Conservation (phyloP, 2,329 filamentous ascomycete genomes). For the Nemania sp. region DNA sequence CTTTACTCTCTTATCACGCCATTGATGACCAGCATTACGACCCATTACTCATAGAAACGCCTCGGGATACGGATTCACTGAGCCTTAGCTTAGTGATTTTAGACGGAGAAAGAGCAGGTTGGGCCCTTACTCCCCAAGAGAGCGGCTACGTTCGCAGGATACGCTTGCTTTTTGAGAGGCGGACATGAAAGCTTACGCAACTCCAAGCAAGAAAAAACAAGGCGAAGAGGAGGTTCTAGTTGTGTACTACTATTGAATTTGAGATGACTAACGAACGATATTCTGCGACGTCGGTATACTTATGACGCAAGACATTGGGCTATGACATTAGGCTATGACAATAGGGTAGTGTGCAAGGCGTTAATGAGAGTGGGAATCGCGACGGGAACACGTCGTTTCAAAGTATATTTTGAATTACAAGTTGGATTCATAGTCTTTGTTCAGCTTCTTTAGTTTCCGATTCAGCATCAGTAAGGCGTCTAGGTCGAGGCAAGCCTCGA, state of each 20-base stretch:
- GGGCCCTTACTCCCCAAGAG: background rate
- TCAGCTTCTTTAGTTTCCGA: too few relatives aligned
- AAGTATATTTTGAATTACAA: too few relatives aligned
- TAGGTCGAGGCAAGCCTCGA: too few relatives aligned
- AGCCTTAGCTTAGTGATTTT: background rate
- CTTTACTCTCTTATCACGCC: background rate
- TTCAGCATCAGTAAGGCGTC: too few relatives aligned
- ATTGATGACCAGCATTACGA: background rate
- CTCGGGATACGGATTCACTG: background rate
- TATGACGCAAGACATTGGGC: background rate
- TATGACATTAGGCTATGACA: background rate
- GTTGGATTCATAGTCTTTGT: too few relatives aligned
- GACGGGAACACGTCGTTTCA: too few relatives aligned
- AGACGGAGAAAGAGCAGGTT: background rate
- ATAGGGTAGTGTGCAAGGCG: background rate
- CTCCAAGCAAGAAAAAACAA: background rate
- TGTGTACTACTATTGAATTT: background rate
- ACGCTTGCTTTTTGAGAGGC: background rate
- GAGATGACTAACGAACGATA: background rate
- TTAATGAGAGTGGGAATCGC: too few relatives aligned
- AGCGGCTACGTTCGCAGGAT: background rate
- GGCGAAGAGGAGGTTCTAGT: background rate
- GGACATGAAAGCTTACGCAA: background rate
- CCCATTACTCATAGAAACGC: background rate
- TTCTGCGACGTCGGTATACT: background rate